Evolutionary conservation across 176 grass and related monocot species (phyloP).

Genomic region (Phoenix dactylifera): DNA sequence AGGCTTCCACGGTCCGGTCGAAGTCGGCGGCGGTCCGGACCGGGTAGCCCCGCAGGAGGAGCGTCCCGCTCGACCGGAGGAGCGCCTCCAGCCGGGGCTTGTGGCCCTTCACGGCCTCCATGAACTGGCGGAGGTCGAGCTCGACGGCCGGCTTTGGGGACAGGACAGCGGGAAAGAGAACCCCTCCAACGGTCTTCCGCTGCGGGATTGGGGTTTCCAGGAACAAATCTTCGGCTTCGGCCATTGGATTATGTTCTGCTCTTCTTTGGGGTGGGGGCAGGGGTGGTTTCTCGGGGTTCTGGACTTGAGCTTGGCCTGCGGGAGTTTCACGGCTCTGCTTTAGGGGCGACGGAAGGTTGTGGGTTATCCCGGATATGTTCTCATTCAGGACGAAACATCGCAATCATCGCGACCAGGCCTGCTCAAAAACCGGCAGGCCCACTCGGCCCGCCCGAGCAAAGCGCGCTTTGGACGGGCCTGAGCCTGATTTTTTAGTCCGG

Average conservation of each 20-base stretch:
- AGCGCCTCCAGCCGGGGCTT: constrained; percentile 47
- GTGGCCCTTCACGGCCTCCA: constrained; percentile 36
- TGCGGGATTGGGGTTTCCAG: constrained; percentile 35
- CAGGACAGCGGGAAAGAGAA: constrained; percentile 66
- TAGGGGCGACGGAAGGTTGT: no score
- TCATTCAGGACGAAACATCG: no score
- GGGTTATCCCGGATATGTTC: no score
- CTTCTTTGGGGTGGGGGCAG: no score
- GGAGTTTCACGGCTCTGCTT: no score
- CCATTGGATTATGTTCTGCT: constrained; percentile 9
- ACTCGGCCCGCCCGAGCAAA: no score
- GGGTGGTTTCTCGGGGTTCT: no score
- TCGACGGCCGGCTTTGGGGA: constrained; percentile 10
- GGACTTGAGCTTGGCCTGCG: no score
- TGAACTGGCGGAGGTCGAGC: constrained; percentile 21
- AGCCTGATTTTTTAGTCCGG: no score
- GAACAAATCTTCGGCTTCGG: constrained; percentile 29
- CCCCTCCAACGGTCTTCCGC: constrained; percentile 51
- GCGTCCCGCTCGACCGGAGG: constrained; percentile 46
- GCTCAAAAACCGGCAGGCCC: no score
- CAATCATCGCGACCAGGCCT: no score
- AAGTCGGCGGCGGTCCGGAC: constrained; percentile 44
- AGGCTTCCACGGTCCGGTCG: constrained; percentile 60
- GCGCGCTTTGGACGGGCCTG: no score
- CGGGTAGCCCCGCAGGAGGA: constrained; percentile 74